Evolutionary conservation across 176 grass and related monocot species (phyloP), one percentile per base, ranked within the genome.

Genomic region (Paspalum vaginatum): DNA sequence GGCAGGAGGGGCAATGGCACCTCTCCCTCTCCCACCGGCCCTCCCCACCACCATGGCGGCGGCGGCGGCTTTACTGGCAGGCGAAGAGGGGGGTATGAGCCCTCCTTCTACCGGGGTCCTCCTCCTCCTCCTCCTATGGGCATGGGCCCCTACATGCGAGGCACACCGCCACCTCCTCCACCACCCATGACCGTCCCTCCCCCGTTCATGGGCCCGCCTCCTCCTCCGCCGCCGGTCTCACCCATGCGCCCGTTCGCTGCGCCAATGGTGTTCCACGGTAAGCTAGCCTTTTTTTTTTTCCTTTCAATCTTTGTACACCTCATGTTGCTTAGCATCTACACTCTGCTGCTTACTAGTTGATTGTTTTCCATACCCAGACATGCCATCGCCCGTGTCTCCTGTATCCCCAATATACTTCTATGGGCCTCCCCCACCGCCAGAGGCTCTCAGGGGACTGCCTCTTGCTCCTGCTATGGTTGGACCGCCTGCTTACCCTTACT

Each of bases 321-420:
- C 32, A 32, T 32, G 32, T 32, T 32, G 32, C 32, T 32, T n/a
- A n/a, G 32, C 32, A 32, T 32, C 32, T 32, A 32, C 32, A 32
- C 32, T 32, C 32, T 32, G 32, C 32, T 5, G 0, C 4, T 43
- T 32, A 10, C 4, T 10, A 8, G 18, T 12, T 38, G 67, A 24
- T 2, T 57, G 54, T 82, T 53, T 81, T 22, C 37, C 24, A 24
- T 72, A 43, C 70, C 8, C 72, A 98, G 96, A 95, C 5, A 91
- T 93, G 79, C 56, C 73, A 25, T 90, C 95, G 16, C 87, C 82
- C 0, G 78, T 81, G n/a, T 78, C 91, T 76, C 75, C 76, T 79
- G 67, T 89, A 74, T 48, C 92, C 58, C 89, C 94, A 43, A 80
- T 99, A 47, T 95, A 89, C 84, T 99, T 86, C 86, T 89, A 91